Evolutionary conservation across 106 monocot species (phyloP).

Genomic region (Dendrobium officinale): DNA sequence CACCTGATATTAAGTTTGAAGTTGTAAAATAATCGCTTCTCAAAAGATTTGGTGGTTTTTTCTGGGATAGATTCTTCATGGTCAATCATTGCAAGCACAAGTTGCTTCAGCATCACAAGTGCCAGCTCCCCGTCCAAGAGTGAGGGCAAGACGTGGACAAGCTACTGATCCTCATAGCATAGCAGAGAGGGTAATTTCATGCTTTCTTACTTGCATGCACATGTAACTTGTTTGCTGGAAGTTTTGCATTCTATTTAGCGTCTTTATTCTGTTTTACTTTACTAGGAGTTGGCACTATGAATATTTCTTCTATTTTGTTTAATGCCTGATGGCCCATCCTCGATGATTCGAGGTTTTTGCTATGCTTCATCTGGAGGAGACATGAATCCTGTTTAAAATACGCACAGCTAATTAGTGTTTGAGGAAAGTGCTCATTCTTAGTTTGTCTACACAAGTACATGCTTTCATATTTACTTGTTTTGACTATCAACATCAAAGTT

Average conservation of each 20-base stretch:
- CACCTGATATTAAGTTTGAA: background rate
- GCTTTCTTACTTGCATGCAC: background rate
- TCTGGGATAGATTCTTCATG: slow-evolving; percentile 51
- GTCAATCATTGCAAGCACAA: slow-evolving; percentile 38
- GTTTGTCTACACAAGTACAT: background rate
- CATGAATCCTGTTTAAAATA: background rate
- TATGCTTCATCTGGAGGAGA: background rate
- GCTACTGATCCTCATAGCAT: slow-evolving; percentile 98
- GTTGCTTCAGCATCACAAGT: slow-evolving; percentile 47
- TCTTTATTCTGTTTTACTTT: background rate
- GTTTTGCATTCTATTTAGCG: background rate
- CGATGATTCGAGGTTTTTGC: background rate
- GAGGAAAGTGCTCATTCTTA: background rate
- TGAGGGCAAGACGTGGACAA: slow-evolving; percentile 89
- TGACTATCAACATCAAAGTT: background rate
- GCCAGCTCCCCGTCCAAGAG: slow-evolving; percentile 86
- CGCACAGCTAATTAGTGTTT: background rate
- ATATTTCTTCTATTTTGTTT: background rate
- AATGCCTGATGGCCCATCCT: background rate
- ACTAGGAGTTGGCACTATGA: background rate
- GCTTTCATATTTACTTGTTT: background rate
- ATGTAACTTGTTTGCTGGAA: background rate
- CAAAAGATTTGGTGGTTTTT: background rate
- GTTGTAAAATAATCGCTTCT: background rate
- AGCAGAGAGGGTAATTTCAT: slow-evolving; percentile 63